Conservation (phyloP, 495 filamentous ascomycete species). For the Umbilicaria muhlenbergii region DNA sequence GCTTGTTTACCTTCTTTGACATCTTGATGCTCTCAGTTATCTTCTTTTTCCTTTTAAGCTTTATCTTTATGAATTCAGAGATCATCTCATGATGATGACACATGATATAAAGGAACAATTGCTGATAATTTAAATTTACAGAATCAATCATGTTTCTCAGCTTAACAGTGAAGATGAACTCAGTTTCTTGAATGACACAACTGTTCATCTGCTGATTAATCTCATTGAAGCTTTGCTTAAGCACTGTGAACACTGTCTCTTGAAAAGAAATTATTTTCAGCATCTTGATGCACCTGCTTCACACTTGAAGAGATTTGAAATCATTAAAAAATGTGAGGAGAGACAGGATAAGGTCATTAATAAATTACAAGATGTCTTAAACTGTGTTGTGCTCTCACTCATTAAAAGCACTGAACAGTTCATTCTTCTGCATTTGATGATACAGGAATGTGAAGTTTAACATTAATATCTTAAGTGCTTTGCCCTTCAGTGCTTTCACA, state of each 20-base stretch:
- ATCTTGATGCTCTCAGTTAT: background rate
- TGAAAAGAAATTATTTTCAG: background rate
- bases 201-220: background rate
- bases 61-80: background rate
- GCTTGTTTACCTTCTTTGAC: background rate
- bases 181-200: background rate
- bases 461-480: background rate
- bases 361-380: background rate
- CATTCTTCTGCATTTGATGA: background rate
- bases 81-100: background rate
- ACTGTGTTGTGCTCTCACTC: background rate
- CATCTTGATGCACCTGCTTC: background rate
- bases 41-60: background rate
- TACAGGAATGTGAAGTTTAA: background rate
- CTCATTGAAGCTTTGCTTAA: background rate
- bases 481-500: background rate
- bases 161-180: background rate
- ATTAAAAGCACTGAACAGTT: background rate
- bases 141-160: background rate
- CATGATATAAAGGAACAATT: background rate
- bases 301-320: conserved; percentile 1
- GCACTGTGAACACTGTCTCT: background rate
- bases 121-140: background rate
- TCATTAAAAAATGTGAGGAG: background rate
- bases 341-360: background rate